phyloP scores from a whole-genome alignment of 768 basidiomycete genomes.

The Rhodotorula graminis region DNA sequence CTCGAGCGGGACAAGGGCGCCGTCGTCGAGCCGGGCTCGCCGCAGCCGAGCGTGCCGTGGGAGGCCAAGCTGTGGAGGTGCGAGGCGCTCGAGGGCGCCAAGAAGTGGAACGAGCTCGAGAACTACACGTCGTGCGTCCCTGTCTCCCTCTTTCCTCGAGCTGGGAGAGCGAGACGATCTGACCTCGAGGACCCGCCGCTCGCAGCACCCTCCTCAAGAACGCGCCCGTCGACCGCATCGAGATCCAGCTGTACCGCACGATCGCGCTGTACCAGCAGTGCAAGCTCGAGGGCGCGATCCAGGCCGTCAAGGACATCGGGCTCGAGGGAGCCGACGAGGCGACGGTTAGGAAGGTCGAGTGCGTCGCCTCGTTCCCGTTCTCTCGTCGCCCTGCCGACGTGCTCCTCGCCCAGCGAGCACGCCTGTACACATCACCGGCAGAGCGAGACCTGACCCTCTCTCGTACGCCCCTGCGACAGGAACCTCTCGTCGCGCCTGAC shows the following conservation, averaged over 20 bases:
- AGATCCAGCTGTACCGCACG: background rate
- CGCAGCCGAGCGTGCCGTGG: background rate
- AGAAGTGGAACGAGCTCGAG: background rate
- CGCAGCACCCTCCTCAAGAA: background rate
- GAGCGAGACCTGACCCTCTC: too few species aligned
- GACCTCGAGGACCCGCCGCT: too few species aligned
- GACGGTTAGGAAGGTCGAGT: background rate
- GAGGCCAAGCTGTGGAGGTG: background rate
- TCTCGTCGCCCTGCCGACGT: too few species aligned
- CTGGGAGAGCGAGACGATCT: too few species aligned
- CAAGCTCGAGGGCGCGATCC: background rate
- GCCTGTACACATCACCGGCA: too few species aligned
- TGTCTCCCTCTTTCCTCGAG: background rate
- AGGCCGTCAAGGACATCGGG: background rate
- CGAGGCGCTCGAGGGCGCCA: background rate
- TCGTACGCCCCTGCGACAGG: conserved; percentile 45
- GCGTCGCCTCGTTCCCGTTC: background rate
- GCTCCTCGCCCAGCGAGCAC: too few species aligned
- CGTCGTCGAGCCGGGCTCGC: background rate
- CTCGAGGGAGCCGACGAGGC: background rate
- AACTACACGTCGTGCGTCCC: background rate
- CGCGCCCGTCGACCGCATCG: background rate
- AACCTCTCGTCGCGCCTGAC: conserved; percentile 68
- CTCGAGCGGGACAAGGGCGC: too few species aligned
- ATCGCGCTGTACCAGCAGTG: background rate